Evolutionary conservation across 148 eudicot species (phyloP), one percentile per base, ranked within the genome.

Genomic region (Fagopyrum esculentum): DNA sequence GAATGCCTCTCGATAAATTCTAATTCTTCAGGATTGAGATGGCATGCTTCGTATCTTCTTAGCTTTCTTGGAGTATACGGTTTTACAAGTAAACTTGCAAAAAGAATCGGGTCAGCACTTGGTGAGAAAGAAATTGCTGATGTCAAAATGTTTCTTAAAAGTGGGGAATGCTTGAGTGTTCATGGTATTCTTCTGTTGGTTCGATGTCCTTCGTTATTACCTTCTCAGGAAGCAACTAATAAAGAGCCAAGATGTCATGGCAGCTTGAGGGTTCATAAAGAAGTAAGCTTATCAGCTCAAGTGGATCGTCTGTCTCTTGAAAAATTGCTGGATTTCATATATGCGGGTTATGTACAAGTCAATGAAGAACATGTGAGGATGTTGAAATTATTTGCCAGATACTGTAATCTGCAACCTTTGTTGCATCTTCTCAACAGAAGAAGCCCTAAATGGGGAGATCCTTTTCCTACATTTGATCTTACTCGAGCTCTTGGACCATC

Each of bases 21-120:
- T 66, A 71, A 48, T 72, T 80, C 90, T 64, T 80, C 86, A 69
- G 95, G 95, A 74, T 72, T 89, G 71, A 89, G 82, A 84, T 87
- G 91, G 92, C 90, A 87, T 77, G 87, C 88, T 52, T 88, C 93
- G 12, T 88, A 84, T 76, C 74, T 90, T 77, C 95, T 94, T 78
- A 81, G 90, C 72, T 80, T 75, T 83, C 76, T 88, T 69, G 97
- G 93, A 16, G 43, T 68, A 22, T 93, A 82, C 77, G 98, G 98
- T 44, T 88, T 89, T 68, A 89, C 97, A 48, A 84, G 77, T 82
- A 83, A 86, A 82, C 80, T 89, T 59, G 91, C 95, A 12, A 78
- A 76, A 71, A 85, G 81, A 69, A 80, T 88, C 46, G 85, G 76
- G 68, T 80, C 83, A 74, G 76, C 77, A 75, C 83, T 87, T 74